These are phyloP conservation scores for Penicillium manginii DNA, from an alignment of 495 filamentous ascomycete species.

Conservation along the genomic window DNA sequence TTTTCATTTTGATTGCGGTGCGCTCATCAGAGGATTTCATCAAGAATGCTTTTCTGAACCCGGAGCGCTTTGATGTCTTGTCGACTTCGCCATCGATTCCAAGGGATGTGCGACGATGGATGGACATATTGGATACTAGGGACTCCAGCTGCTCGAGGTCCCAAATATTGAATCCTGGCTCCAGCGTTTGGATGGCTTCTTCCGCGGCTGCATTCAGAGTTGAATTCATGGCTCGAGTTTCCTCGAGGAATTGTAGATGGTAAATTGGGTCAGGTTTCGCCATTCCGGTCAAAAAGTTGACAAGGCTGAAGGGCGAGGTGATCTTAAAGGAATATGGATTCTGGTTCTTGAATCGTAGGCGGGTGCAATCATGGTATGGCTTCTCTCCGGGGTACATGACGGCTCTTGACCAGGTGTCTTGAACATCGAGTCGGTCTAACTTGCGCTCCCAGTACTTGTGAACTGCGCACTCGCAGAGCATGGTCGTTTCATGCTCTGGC, in stretches of 20 bases:
- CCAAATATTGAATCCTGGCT: constrained; percentile 48
- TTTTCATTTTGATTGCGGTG: constrained; percentile 24
- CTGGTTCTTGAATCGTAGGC: constrained; percentile 22
- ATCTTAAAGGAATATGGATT: constrained; percentile 40
- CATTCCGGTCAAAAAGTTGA: constrained; percentile 13
- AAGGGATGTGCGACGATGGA: constrained; percentile 4
- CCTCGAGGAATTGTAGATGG: constrained; percentile 32
- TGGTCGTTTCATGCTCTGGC: constrained; percentile 46
- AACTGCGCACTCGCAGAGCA: constrained; percentile 35
- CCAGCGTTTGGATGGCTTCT: constrained; percentile 35
- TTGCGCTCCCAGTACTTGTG: constrained; percentile 40
- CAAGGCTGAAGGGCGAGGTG: constrained; percentile 29
- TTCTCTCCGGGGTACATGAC: constrained; percentile 56
- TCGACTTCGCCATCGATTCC: constrained; percentile 10
- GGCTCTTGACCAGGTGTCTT: constrained; percentile 48
- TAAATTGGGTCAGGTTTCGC: constrained; percentile 24
- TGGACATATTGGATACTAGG: constrained; percentile 29
- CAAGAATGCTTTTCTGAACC: constrained; percentile 40
- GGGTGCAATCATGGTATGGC: constrained; percentile 39
- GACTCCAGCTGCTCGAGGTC: constrained; percentile 22
- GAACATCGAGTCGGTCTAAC: constrained; percentile 36
- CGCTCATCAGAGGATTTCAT: constrained; percentile 44
- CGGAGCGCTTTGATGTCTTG: constrained; percentile 34
- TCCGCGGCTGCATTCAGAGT: constrained; percentile 43
- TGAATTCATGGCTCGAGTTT: constrained; percentile 34